phyloP scores from a whole-genome alignment of 768 basidiomycete genomes.

The Dioszegia aurantiaca region DNA sequence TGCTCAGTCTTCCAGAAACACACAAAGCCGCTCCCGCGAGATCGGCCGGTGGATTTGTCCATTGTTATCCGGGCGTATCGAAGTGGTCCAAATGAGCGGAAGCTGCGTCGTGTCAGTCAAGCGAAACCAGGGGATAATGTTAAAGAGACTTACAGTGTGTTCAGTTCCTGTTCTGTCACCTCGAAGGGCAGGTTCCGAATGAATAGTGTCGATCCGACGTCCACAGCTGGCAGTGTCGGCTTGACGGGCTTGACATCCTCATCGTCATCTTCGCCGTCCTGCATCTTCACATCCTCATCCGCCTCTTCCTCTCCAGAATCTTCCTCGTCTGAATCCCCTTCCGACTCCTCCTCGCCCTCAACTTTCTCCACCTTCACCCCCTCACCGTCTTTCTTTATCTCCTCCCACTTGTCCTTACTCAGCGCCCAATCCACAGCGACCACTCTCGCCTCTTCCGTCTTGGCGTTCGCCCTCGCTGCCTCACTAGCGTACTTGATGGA shows the following conservation, averaged over 20 bases:
- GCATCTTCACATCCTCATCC: conserved; percentile 22
- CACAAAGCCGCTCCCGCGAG: conserved; percentile 91
- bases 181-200: conserved; percentile 88
- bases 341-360: conserved; percentile 14
- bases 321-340: conserved; percentile 37
- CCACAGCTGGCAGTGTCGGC: conserved; percentile 68
- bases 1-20: conserved; percentile 95
- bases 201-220: conserved; percentile 87
- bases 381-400: conserved; percentile 64
- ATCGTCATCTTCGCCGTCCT: conserved; percentile 40
- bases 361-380: conserved; percentile 44
- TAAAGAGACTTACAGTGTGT: conserved; percentile 63
- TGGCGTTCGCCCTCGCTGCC: conserved; percentile 56
- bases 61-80: conserved; percentile 89
- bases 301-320: conserved; percentile 42
- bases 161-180: conserved; percentile 88
- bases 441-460: conserved; percentile 57
- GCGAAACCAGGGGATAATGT: background rate
- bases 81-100: conserved; percentile 85
- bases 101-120: conserved; percentile 60
- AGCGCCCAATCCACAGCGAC: conserved; percentile 96
- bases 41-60: conserved; percentile 76
- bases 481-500: conserved; percentile 54
- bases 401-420: conserved; percentile 88
- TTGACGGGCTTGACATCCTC: conserved; percentile 56